phyloP scores from a whole-genome alignment of 2,329 filamentous ascomycete species.

The Tolypocladium endophyticum region DNA sequence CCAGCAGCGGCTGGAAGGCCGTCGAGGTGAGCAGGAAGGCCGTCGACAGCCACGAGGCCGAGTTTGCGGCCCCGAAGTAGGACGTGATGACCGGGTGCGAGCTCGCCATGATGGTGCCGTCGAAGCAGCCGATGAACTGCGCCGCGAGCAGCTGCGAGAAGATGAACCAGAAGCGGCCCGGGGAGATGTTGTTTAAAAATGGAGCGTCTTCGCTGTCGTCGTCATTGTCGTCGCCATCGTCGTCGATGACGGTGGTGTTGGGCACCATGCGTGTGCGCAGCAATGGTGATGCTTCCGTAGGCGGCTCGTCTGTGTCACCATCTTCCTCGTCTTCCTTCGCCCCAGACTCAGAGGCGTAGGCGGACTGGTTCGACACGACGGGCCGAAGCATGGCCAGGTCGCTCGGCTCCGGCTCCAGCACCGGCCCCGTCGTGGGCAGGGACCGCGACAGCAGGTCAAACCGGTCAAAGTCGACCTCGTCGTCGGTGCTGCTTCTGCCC shows the following conservation, averaged over 20 bases:
- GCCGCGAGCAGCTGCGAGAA: slow-evolving; percentile 48
- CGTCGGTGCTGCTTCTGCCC: not conserved
- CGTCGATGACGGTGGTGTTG: not conserved
- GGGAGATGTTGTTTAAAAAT: slow-evolving; percentile 36
- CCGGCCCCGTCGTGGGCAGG: slow-evolving; percentile 23
- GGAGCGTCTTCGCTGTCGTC: slow-evolving; percentile 5
- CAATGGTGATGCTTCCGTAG: slow-evolving; percentile 15
- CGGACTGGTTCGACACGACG: slow-evolving; percentile 5
- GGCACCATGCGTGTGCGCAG: slow-evolving; percentile 6
- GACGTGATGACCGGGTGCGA: slow-evolving; percentile 74
- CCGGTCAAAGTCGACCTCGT: slow-evolving; percentile 4
- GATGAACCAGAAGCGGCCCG: slow-evolving; percentile 49
- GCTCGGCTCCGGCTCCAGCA: slow-evolving; percentile 30
- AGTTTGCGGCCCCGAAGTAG: slow-evolving; percentile 67
- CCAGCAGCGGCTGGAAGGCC: slow-evolving; percentile 64
- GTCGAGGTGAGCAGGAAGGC: slow-evolving; percentile 69
- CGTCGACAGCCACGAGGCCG: slow-evolving; percentile 74
- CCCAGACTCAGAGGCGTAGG: not conserved
- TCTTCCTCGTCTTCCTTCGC: slow-evolving; percentile 2
- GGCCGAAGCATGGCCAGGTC: slow-evolving; percentile 28
- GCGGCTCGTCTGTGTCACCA: not conserved
- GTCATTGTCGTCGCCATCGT: not conserved
- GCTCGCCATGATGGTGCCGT: slow-evolving; percentile 72
- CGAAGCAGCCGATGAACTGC: slow-evolving; percentile 55
- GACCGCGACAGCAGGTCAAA: slow-evolving; percentile 26